Evolutionary conservation across 352 stramenopile genomes (phyloP).

Genomic region (Globisporangium heterothallicum): DNA sequence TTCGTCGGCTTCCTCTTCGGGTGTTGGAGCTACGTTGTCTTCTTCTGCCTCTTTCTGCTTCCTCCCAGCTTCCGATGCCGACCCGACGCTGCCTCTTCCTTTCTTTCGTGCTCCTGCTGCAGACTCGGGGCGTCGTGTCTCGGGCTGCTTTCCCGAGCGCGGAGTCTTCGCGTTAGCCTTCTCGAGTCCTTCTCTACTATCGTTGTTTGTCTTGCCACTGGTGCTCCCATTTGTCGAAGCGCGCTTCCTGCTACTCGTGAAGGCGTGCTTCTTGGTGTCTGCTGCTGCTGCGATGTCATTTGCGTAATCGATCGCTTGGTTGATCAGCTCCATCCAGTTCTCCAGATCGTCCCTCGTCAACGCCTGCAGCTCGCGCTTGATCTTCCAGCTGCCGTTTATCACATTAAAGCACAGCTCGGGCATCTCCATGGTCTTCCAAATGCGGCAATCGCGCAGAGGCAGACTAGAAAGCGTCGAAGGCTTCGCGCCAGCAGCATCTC

Average conservation of each 20-base stretch:
- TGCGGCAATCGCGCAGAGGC: conserved; percentile 60
- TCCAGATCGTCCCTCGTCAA: conserved; percentile 54
- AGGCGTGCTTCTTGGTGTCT: neutral
- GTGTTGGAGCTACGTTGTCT: conserved; percentile 16
- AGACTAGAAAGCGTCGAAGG: conserved; percentile 56
- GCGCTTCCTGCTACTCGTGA: neutral
- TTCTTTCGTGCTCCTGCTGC: conserved; percentile 19
- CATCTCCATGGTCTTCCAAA: conserved; percentile 88
- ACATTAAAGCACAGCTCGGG: conserved; percentile 74
- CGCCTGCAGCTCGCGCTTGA: conserved; percentile 73
- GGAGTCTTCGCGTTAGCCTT: conserved; percentile 1
- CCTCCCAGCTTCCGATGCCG: conserved; percentile 12
- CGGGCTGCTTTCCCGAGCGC: conserved; percentile 9
- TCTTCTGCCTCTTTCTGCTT: conserved; percentile 14
- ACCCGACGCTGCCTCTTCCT: conserved; percentile 4
- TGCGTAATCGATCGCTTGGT: conserved; percentile 71
- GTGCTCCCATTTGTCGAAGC: neutral
- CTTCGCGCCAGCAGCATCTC: conserved; percentile 19
- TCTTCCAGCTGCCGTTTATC: conserved; percentile 75
- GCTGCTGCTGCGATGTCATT: conserved; percentile 27
- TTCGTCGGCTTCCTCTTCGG: conserved; percentile 53
- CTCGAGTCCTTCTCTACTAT: too few relatives aligned
- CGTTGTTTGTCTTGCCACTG: conserved; percentile 24
- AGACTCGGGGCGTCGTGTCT: conserved; percentile 10
- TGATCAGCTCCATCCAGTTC: conserved; percentile 66